Evolutionary conservation across 2,329 filamentous ascomycete genomes (phyloP), one percentile per base, ranked within the genome.

Genomic region (Colletotrichum lini): DNA sequence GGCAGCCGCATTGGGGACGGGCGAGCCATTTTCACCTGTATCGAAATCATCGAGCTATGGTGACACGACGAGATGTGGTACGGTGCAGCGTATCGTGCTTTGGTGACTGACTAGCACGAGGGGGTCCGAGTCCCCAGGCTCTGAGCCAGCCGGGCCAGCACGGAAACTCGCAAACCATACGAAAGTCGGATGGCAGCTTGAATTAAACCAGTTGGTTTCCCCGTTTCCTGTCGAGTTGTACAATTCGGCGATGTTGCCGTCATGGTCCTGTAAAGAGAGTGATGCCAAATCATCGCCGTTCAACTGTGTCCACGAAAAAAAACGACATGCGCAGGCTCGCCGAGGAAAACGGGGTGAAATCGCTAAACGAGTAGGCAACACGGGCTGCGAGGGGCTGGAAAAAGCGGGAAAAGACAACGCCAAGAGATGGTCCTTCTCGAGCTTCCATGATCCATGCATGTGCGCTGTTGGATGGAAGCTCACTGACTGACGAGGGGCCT

Each of bases 361-460:
- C 18, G 53, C 26, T 30, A 53, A 58, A 30, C 58, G 68, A 58
- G 64, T 26, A 63, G 18, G 53, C 13, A 35, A 63, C 47, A 52
- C 16, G 50, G 56, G 42, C 42, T 35, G 42, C 12, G 21, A 15
- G 21, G 21, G 15, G 44, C 42, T 54, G n/a, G 7, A 13, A 10
- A 10, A 45, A 30, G 9, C 54, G 30, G 30, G 12, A 54, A 16
- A 26, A 16, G 13, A 9, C 15, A 18, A 23, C 21, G 38, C 15
- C 42, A 65, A 42, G 35, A 44, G 16, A 23, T 35, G 12, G 18
- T n/a, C 18, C 15, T 30, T 13, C 15, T 16, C 38, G 15, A 40
- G 42, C 40, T 42, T 53, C 21, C 44, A 68, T 71, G 53, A 44
- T 35, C 38, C 40, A 47, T 70, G 67, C 67, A 60, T 66, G 30